Conservation (phyloP, 768 basidiomycete species). For the Saitozyma podzolica region DNA sequence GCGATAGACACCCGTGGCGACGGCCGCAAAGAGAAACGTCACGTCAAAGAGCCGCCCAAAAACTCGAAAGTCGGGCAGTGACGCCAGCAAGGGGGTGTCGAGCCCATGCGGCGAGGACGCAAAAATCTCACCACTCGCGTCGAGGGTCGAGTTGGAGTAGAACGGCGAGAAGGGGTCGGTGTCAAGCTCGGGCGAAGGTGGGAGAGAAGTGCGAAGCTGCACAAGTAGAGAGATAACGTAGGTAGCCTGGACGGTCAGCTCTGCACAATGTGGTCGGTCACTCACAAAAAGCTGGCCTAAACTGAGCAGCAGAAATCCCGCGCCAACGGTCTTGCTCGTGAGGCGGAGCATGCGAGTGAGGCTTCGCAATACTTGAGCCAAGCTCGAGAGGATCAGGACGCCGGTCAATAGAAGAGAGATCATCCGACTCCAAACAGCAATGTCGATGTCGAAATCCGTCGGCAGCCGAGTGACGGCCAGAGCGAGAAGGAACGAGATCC, state of each 20-base stretch:
- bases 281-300: slow-evolving; percentile 49
- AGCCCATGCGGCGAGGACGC: slow-evolving; percentile 4
- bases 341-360: slow-evolving; percentile 43
- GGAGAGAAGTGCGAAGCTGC: slow-evolving; percentile 48
- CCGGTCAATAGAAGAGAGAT: slow-evolving; percentile 51
- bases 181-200: slow-evolving; percentile 27
- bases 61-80: slow-evolving; percentile 47
- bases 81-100: slow-evolving; percentile 40
- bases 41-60: slow-evolving; percentile 51
- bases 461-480: slow-evolving; percentile 44
- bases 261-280: not conserved
- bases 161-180: slow-evolving; percentile 25
- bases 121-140: not conserved
- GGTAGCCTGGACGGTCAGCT: slow-evolving; percentile 32
- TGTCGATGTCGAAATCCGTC: slow-evolving; percentile 40
- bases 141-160: slow-evolving; percentile 18
- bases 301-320: slow-evolving; percentile 47
- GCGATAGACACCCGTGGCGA: slow-evolving; percentile 31
- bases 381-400: slow-evolving; percentile 45
- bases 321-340: slow-evolving; percentile 48
- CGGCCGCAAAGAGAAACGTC: slow-evolving; percentile 41
- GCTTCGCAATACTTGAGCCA: slow-evolving; percentile 47
- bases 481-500: slow-evolving; percentile 52
- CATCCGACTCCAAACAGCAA: slow-evolving; percentile 39
- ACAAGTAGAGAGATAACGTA: slow-evolving; percentile 51